phyloP scores from a whole-genome alignment of 345 rosid species.

The Combretum micranthum region DNA sequence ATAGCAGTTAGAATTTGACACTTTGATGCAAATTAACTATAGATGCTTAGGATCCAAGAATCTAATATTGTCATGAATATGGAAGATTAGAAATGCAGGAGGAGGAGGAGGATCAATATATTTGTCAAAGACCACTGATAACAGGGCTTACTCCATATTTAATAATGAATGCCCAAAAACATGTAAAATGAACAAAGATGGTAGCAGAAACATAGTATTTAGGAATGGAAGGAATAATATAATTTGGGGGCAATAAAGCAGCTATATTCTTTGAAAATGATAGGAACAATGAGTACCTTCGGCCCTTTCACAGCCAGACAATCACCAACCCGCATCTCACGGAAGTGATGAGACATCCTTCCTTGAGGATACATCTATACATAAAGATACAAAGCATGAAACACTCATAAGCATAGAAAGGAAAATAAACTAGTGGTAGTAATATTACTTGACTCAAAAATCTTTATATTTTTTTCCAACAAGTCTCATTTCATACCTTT shows the following conservation, averaged over 20 bases:
- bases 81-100: background rate
- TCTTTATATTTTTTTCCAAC: too few relatives aligned
- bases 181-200: background rate
- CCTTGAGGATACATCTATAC: slow-evolving; percentile 97
- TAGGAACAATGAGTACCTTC: slow-evolving; percentile 45
- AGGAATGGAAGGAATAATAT: background rate
- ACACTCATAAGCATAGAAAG: too few relatives aligned
- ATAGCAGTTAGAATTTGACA: background rate
- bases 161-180: background rate
- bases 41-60: background rate
- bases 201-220: background rate
- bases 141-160: too few relatives aligned
- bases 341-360: slow-evolving; percentile 98
- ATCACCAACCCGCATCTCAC: slow-evolving; percentile 87
- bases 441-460: too few relatives aligned
- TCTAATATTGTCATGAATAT: background rate
- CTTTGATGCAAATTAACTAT: background rate
- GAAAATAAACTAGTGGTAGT: too few relatives aligned
- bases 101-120: too few relatives aligned
- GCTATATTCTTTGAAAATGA: too few relatives aligned
- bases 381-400: slow-evolving; percentile 7
- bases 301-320: slow-evolving; percentile 91
- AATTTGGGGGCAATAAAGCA: too few relatives aligned
- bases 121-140: too few relatives aligned
- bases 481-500: slow-evolving; percentile 38